phyloP scores from a whole-genome alignment of 2,329 filamentous ascomycete species.

The Penicillium sclerotigenum region DNA sequence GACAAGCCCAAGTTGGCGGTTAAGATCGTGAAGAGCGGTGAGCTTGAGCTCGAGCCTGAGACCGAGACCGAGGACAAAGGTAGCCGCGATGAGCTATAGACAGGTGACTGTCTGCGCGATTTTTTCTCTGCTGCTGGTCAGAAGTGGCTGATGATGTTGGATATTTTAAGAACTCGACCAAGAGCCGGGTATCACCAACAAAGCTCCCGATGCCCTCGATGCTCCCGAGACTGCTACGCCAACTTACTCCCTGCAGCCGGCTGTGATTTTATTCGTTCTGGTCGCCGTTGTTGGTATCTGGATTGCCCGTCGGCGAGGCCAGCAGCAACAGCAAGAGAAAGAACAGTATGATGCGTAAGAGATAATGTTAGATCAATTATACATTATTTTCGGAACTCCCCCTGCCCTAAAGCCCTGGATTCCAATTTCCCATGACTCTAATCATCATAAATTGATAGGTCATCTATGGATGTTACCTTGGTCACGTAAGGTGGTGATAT shows the following conservation, averaged over 20 bases:
- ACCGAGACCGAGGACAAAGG: constrained; percentile 50
- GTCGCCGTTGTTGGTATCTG: constrained; percentile 20
- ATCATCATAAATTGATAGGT: not conserved
- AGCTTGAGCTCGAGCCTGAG: constrained; percentile 55
- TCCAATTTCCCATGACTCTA: not conserved
- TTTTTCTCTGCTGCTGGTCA: constrained; percentile 23
- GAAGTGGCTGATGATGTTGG: constrained; percentile 36
- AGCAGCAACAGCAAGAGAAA: constrained; percentile 15
- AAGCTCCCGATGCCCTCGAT: constrained; percentile 6
- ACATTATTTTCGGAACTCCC: not conserved
- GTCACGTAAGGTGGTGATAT: constrained; percentile 6
- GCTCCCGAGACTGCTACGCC: constrained; percentile 2
- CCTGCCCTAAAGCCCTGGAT: not conserved
- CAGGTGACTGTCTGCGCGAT: constrained; percentile 25
- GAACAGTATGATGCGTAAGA: constrained; percentile 14
- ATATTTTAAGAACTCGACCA: constrained; percentile 23
- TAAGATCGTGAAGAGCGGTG: constrained; percentile 65
- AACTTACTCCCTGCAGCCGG: constrained; percentile 16
- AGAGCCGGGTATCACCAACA: constrained; percentile 4
- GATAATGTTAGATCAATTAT: not conserved
- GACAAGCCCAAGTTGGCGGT: constrained; percentile 59
- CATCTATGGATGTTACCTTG: not conserved
- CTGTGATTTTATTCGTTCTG: constrained; percentile 19
- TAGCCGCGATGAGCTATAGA: constrained; percentile 65
- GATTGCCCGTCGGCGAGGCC: constrained; percentile 17